Evolutionary conservation across 1,284 basidiomycete species (phyloP).

Genomic region (Malassezia obtusa): DNA sequence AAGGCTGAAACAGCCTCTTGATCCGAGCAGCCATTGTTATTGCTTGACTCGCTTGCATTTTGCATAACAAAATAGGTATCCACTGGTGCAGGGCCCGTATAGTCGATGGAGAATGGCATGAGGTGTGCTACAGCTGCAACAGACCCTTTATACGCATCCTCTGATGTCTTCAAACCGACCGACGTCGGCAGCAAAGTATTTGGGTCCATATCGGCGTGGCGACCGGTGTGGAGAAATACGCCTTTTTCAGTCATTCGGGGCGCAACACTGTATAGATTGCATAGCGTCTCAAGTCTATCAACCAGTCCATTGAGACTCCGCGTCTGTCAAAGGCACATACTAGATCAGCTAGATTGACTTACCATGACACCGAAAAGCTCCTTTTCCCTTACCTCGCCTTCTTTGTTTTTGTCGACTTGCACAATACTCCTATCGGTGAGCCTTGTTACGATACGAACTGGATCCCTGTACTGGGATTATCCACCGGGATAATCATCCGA

Average conservation of each 20-base stretch:
- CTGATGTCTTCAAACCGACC: neutral
- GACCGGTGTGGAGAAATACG: neutral
- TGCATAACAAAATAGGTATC: constrained; percentile 11
- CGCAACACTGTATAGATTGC: no score
- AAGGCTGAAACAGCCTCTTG: constrained; percentile 4
- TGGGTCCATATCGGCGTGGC: neutral
- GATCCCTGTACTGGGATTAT: constrained; percentile 48
- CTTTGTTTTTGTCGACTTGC: constrained; percentile 53
- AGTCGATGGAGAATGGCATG: constrained; percentile 16
- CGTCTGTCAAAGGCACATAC: constrained; percentile 41
- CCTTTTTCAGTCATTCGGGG: no score
- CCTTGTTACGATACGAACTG: neutral
- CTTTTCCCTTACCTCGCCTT: constrained; percentile 61
- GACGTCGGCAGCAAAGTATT: neutral
- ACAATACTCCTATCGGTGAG: constrained; percentile 21
- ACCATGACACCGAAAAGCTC: constrained; percentile 66
- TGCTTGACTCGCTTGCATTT: neutral
- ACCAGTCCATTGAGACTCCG: constrained; percentile 23
- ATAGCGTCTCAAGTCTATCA: no score
- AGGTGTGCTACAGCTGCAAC: constrained; percentile 7
- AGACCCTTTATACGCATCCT: neutral
- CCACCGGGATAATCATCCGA: constrained; percentile 87
- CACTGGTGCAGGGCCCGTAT: constrained; percentile 13
- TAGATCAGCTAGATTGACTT: neutral
- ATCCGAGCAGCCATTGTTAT: neutral